Percentiles rank a stretch among this genome's conserved stretches.
Evolutionary conservation across 164 flowering plant genomes (phyloP).

Genomic region (Magnolia changhungtana): DNA sequence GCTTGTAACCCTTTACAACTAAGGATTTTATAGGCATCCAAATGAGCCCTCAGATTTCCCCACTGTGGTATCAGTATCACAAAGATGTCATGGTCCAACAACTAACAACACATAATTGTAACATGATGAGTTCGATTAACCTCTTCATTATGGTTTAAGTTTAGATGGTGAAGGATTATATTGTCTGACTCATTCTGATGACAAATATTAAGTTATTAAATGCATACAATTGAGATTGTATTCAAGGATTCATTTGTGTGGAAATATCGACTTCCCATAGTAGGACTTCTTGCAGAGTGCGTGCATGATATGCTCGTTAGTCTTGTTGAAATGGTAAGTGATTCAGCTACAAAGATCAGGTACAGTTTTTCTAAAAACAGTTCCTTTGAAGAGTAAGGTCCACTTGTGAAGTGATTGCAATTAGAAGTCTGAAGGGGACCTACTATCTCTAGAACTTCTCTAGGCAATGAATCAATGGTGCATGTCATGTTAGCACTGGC

Average conservation of each 20-base stretch:
- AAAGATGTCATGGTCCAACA: conserved; percentile 10
- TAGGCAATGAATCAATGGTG: background rate
- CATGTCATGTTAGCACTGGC: background rate
- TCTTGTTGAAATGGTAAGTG: conserved; percentile 3
- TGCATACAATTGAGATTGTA: background rate
- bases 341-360: conserved; percentile 5
- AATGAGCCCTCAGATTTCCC: background rate
- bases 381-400: conserved; percentile 10
- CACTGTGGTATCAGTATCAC: conserved; percentile 3
- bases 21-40: too few species aligned
- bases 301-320: background rate
- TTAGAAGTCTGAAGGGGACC: conserved; percentile 8
- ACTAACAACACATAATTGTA: background rate
- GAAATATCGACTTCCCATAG: conserved; percentile 1
- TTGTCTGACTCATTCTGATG: background rate
- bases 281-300: background rate
- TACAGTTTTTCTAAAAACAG: conserved; percentile 9
- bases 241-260: conserved; percentile 3
- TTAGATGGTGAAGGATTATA: background rate
- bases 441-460: conserved; percentile 8
- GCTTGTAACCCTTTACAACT: too few species aligned
- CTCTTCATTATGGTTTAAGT: background rate
- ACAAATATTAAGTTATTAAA: background rate
- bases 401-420: background rate
- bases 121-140: background rate